Conservation (phyloP, 148 eudicot genomes). For the Diospyros lotus region DNA sequence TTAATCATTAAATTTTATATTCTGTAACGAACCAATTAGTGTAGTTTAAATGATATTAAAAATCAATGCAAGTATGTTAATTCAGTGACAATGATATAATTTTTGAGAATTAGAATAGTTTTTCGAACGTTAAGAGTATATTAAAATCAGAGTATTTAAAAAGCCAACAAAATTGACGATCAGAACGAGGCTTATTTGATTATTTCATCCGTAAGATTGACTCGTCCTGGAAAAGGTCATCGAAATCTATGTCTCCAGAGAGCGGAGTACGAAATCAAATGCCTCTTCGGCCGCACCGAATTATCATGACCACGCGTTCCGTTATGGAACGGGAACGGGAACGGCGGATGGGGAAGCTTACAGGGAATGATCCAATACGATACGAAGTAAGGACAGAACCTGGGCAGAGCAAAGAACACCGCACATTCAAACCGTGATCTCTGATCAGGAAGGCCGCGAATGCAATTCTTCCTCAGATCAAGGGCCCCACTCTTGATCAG, state of each 20-base stretch:
- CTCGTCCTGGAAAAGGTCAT: neutral
- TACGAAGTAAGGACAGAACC: conserved; percentile 17
- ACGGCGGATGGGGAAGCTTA: neutral
- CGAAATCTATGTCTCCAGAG: neutral
- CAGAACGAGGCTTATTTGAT: too few species aligned
- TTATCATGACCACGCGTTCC: neutral
- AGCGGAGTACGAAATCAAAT: neutral
- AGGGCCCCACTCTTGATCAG: conserved; percentile 24
- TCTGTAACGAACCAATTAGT: too few species aligned
- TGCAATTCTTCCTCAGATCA: conserved; percentile 31
- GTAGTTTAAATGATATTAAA: too few species aligned
- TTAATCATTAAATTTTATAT: too few species aligned
- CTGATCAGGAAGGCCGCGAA: conserved; percentile 28
- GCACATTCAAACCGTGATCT: conserved; percentile 18
- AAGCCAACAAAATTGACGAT: too few species aligned
- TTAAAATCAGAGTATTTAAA: too few species aligned
- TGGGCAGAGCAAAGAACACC: conserved; percentile 18
- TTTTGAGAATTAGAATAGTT: too few species aligned
- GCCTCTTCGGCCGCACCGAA: neutral
- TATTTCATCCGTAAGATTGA: neutral
- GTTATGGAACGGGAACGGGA: neutral
- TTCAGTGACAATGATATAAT: too few species aligned
- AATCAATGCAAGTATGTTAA: too few species aligned
- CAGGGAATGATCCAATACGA: conserved; percentile 19
- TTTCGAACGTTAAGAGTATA: too few species aligned